Base-by-base conservation (phyloP, 306 rosid species). In the Styphnolobium japonicum region DNA sequence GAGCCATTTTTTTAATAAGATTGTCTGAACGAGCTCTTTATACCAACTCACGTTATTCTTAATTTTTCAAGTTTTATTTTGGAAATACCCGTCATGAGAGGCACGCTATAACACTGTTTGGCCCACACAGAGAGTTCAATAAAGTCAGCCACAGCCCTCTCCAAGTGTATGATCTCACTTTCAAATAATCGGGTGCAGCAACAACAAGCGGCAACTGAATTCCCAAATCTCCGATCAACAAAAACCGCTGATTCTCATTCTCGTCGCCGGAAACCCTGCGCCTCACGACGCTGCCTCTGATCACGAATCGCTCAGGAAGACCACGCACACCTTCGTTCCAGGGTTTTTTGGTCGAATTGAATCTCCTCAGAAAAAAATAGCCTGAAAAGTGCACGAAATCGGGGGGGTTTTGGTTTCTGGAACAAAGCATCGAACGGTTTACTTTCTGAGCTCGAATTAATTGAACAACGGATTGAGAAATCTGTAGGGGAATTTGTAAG, bases 361-460 rank as follows among this genome's bases (percentile, higher is more conserved):
- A 53, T 76, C 23, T 31, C 33, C 19, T 48, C 12, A 6, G 21
- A 19, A 19, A 19, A 19, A 31, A 15, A 75, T 43, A 45, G 25
- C 69, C 37, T n/a, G 42, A 40, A 52, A 42, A 65, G 46, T 18
- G 71, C 66, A 22, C 40, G 8, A 16, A 58, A 39, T 39, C 63
- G 36, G 53, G 57, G 57, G 80, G 83, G 83, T 69, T 72, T 82
- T 36, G 56, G 22, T 75, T 75, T 68, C 10, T 23, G 12, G 16
- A 9, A 8, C n/a, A 11, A 64, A 36, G 43, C 68, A 25, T 33
- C 34, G 51, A 36, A 22, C 49, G 75, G 51, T 42, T 61, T 16
- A 31, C 76, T 73, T 16, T 60, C 61, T 10, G 12, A 72, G 77
- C 77, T 80, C 51, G 27, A 62, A 65, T 72, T 67, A 62, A 10